These are phyloP conservation scores for Cytospora chrysosperma DNA, from an alignment of 2,329 filamentous ascomycete genomes.

Conservation along the genomic window DNA sequence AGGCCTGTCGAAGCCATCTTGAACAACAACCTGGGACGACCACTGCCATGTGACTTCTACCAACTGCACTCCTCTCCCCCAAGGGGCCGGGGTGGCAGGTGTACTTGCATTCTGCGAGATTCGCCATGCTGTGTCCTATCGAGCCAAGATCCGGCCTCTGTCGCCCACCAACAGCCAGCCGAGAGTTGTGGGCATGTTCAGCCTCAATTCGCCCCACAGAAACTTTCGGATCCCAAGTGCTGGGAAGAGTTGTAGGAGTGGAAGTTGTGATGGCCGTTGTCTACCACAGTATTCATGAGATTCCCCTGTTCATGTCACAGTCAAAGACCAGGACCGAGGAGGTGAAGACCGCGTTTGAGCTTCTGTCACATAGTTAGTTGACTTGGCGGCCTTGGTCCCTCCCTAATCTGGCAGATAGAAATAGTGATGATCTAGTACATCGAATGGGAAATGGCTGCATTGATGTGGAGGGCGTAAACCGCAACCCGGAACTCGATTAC, in stretches of 20 bases:
- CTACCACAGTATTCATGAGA: background rate
- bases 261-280: background rate
- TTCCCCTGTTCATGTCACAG: background rate
- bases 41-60: slow-evolving; percentile 1
- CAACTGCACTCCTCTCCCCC: background rate
- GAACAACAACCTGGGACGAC: background rate
- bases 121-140: slow-evolving; percentile 5
- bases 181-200: background rate
- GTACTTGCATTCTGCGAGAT: slow-evolving; percentile 17
- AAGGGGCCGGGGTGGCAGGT: background rate
- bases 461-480: background rate
- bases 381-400: background rate
- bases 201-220: background rate
- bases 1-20: background rate
- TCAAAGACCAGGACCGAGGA: background rate
- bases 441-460: background rate
- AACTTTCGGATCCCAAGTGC: background rate
- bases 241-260: background rate
- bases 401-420: background rate
- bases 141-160: slow-evolving; percentile 4
- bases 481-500: background rate
- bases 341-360: background rate
- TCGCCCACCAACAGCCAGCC: background rate
- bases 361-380: background rate
- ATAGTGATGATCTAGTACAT: background rate